Evolutionary conservation across 140 eudicot genomes (phyloP).

Genomic region (Ambrosia hybrid): DNA sequence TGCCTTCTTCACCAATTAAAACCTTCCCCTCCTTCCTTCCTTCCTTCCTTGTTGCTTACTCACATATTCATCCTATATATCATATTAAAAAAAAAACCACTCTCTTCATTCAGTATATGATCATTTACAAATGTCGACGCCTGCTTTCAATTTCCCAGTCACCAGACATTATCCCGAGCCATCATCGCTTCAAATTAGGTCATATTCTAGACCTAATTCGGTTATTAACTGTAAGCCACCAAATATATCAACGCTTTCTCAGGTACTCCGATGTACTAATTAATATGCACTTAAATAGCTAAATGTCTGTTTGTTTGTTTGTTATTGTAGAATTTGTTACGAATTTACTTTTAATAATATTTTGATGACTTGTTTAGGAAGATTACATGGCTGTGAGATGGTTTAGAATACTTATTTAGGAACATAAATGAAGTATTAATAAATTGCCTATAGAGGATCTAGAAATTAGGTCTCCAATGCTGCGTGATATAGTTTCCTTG

Average conservation of each 20-base stretch:
- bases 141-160: slow-evolving; percentile 34
- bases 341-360: too few relatives aligned
- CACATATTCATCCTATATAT: neutral
- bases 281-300: too few relatives aligned
- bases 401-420: too few relatives aligned
- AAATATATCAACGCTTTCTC: slow-evolving; percentile 13
- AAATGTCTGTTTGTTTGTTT: too few relatives aligned
- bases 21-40: too few relatives aligned
- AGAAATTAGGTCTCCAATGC: neutral
- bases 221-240: slow-evolving; percentile 11
- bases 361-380: too few relatives aligned
- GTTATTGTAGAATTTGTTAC: too few relatives aligned
- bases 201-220: slow-evolving; percentile 14
- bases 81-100: neutral
- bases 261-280: neutral
- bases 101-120: slow-evolving; percentile 14
- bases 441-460: slow-evolving; percentile 8
- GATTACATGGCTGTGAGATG: too few relatives aligned
- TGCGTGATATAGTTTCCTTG: neutral
- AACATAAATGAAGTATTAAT: too few relatives aligned
- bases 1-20: slow-evolving; percentile 1
- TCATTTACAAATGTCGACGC: slow-evolving; percentile 44
- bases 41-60: too few relatives aligned
- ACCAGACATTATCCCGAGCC: slow-evolving; percentile 36
- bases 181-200: slow-evolving; percentile 20